Percentiles rank a stretch among this genome's conserved stretches.
phyloP scores from a whole-genome alignment of 1,284 basidiomycete genomes.

The Trichosporon sp. region DNA sequence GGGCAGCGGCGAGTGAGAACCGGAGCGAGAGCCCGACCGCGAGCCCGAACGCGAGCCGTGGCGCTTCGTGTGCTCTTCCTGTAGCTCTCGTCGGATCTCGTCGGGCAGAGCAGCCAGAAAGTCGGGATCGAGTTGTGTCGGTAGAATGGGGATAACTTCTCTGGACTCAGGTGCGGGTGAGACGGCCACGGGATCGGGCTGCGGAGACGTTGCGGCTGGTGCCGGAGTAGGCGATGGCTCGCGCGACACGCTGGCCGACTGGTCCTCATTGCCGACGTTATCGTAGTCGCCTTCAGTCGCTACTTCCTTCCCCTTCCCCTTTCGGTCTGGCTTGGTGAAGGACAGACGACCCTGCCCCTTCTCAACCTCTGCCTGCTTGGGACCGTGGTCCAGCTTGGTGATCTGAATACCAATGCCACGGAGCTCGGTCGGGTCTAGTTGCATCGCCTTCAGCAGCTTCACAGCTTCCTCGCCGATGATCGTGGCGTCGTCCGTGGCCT shows the following conservation, averaged over 20 bases:
- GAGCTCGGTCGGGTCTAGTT: slow-evolving; percentile 79
- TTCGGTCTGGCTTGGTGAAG: slow-evolving; percentile 33
- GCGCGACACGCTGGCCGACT: neutral
- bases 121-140: slow-evolving; percentile 42
- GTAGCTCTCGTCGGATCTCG: slow-evolving; percentile 44
- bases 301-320: slow-evolving; percentile 13
- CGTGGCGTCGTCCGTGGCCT: slow-evolving; percentile 71
- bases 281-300: neutral
- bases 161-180: neutral
- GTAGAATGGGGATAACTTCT: neutral
- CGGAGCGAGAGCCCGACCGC: neutral
- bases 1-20: neutral
- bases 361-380: slow-evolving; percentile 9
- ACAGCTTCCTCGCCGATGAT: slow-evolving; percentile 78
- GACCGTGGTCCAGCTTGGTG: slow-evolving; percentile 74
- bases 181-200: neutral
- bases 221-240: neutral
- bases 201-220: neutral
- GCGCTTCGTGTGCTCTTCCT: slow-evolving; percentile 34
- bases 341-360: slow-evolving; percentile 39
- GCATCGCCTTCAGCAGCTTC: slow-evolving; percentile 71
- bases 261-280: neutral
- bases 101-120: slow-evolving; percentile 48
- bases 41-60: neutral
- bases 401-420: slow-evolving; percentile 92